A percentile compares a stretch with the other conserved stretches of the same genome.
phyloP scores from a whole-genome alignment of 73 alveolate genomes.

The Paramecium octaurelia region DNA sequence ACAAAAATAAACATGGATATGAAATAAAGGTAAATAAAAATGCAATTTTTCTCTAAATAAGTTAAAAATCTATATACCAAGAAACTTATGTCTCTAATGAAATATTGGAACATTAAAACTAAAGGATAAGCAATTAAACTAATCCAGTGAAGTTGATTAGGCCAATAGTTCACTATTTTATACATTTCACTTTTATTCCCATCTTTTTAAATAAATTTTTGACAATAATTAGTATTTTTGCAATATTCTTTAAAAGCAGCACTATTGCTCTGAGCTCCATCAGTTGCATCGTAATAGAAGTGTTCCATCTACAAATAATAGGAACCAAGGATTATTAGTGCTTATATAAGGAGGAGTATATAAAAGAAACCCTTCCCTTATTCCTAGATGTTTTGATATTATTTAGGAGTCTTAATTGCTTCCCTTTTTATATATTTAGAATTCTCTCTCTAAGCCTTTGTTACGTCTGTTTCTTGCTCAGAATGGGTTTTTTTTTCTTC shows the following conservation, averaged over 20 bases:
- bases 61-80: background rate
- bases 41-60: background rate
- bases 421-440: too few species aligned
- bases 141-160: background rate
- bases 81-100: background rate
- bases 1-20: background rate
- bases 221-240: background rate
- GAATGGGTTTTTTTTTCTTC: background rate
- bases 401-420: too few species aligned
- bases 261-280: background rate
- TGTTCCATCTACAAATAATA: background rate
- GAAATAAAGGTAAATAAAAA: background rate
- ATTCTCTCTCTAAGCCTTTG: too few species aligned
- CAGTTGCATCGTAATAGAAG: background rate
- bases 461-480: too few species aligned
- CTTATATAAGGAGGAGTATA: background rate
- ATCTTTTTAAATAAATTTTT: too few species aligned
- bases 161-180: background rate
- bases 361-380: background rate
- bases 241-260: background rate
- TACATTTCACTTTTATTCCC: background rate
- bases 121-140: background rate
- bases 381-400: background rate
- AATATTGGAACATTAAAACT: background rate
- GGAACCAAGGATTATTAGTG: background rate